Conservation (phyloP, 176 grass and related monocot species). For the Cocos nucifera region DNA sequence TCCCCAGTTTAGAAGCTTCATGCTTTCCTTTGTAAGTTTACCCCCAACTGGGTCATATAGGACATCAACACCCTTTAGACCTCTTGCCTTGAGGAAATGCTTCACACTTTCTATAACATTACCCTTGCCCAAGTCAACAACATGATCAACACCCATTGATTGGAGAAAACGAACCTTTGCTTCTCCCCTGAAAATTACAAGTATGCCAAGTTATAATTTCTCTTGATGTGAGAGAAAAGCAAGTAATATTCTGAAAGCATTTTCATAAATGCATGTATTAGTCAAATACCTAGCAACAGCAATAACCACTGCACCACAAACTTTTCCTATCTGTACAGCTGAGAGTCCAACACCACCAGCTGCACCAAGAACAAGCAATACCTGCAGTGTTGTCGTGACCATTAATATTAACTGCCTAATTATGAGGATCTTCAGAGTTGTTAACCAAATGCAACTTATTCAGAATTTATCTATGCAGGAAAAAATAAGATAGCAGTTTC, state of each 20-base stretch:
- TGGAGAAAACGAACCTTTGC: constrained; percentile 73
- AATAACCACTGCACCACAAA: constrained; percentile 80
- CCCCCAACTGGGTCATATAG: constrained; percentile 97
- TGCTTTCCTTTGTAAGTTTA: constrained; percentile 75
- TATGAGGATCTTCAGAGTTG: no score
- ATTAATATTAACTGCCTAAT: background rate
- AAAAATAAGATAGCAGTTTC: no score
- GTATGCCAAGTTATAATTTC: background rate
- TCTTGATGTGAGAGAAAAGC: background rate
- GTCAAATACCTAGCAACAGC: constrained; percentile 73
- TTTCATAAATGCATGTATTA: background rate
- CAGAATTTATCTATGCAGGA: no score
- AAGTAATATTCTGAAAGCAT: background rate
- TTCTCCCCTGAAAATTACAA: constrained; percentile 40
- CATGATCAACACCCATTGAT: constrained; percentile 77
- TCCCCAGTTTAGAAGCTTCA: constrained; percentile 95
- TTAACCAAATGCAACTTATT: no score
- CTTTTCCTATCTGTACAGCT: constrained; percentile 96
- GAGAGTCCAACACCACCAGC: constrained; percentile 87
- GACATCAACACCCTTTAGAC: constrained; percentile 79
- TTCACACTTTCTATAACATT: constrained; percentile 72
- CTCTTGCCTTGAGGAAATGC: constrained; percentile 68
- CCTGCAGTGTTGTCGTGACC: constrained; percentile 37
- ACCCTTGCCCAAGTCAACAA: constrained; percentile 74
- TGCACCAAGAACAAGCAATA: constrained; percentile 93